phyloP scores from a whole-genome alignment of 2,329 filamentous ascomycete genomes.

The Sporothrix euskadiensis region DNA sequence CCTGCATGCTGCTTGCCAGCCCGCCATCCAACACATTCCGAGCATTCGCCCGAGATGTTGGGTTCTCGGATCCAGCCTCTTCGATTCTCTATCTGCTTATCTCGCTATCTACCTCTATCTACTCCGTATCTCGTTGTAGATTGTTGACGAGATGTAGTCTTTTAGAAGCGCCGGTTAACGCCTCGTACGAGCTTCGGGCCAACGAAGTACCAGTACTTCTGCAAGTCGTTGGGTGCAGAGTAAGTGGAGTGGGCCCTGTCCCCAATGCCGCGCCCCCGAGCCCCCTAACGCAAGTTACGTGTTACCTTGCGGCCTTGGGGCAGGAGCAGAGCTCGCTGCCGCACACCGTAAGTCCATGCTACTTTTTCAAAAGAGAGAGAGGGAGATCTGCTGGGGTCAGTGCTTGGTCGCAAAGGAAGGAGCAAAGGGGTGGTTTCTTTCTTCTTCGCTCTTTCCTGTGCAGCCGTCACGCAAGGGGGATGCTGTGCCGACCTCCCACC shows the following conservation, averaged over 20 bases:
- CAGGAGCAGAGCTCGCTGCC: background rate
- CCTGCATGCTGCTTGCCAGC: background rate
- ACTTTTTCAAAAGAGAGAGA: background rate
- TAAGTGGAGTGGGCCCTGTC: background rate
- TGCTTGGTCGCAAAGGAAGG: constrained; percentile 13
- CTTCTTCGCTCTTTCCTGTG: background rate
- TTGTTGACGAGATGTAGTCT: constrained; percentile 2
- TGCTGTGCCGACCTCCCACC: constrained; percentile 25
- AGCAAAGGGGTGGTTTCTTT: constrained; percentile 21
- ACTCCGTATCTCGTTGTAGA: background rate
- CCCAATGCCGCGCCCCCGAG: constrained; percentile 6
- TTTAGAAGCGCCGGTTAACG: background rate
- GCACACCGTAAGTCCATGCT: background rate
- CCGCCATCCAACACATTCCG: background rate
- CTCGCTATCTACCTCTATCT: background rate
- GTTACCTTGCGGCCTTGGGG: background rate
- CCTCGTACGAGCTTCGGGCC: constrained; percentile 22
- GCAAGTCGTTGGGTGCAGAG: constrained; percentile 11
- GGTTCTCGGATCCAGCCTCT: background rate
- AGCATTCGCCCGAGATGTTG: background rate
- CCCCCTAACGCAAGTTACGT: background rate
- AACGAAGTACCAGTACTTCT: constrained; percentile 20
- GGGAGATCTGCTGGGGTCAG: constrained; percentile 9
- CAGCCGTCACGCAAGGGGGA: constrained; percentile 18
- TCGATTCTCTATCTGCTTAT: background rate